These are phyloP conservation scores for Capronia epimyces DNA, from an alignment of 2,329 filamentous ascomycete species.

Conservation along the genomic window DNA sequence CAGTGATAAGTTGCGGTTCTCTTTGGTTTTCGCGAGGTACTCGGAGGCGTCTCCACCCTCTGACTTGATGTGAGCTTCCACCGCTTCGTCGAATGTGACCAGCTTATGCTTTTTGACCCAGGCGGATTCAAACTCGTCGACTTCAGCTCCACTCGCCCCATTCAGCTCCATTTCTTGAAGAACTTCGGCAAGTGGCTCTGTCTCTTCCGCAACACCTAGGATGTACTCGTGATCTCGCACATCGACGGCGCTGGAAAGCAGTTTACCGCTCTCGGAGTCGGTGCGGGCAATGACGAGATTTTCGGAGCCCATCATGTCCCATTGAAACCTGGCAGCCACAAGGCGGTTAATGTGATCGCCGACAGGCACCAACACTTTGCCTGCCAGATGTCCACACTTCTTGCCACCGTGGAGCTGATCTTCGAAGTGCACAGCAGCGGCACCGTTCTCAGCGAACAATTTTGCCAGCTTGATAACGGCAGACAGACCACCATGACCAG, in stretches of 20 bases:
- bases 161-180: conserved; percentile 82
- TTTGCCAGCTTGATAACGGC: conserved; percentile 95
- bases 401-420: conserved; percentile 97
- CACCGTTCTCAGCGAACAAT: conserved; percentile 94
- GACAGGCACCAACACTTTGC: conserved; percentile 89
- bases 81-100: conserved; percentile 87
- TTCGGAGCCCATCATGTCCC: conserved; percentile 96
- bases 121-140: conserved; percentile 75
- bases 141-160: conserved; percentile 71
- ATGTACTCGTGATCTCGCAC: conserved; percentile 96
- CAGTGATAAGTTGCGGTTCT: conserved; percentile 70
- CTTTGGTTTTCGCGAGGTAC: conserved; percentile 59
- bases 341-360: conserved; percentile 96
- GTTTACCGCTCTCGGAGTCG: conserved; percentile 86
- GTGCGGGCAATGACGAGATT: conserved; percentile 93
- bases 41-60: conserved; percentile 60
- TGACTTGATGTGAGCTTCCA: conserved; percentile 64
- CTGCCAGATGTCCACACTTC: conserved; percentile 94
- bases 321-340: conserved; percentile 87
- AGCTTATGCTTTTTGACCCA: conserved; percentile 86
- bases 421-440: conserved; percentile 94
- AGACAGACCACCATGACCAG: conserved; percentile 83
- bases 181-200: conserved; percentile 77
- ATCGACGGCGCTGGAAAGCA: conserved; percentile 86
- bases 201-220: conserved; percentile 73